Evolutionary conservation across 371 early-diverging fungal species (phyloP).

Genomic region (Actinomortierella wolfii): DNA sequence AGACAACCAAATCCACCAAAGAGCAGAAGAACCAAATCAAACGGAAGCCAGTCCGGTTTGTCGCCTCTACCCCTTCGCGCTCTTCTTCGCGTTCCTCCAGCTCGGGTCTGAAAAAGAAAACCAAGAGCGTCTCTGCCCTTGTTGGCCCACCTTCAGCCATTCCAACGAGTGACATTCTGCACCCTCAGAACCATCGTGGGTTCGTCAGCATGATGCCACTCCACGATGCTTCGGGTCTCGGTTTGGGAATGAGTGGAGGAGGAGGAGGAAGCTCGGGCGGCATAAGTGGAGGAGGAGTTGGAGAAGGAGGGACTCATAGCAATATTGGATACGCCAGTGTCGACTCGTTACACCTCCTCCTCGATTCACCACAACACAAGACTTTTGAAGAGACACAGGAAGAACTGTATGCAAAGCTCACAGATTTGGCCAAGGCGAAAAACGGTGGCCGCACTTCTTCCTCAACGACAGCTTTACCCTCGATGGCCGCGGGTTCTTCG

Average conservation of each 20-base stretch:
- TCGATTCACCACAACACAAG: not conserved
- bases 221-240: constrained; percentile 8
- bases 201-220: not conserved
- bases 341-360: not conserved
- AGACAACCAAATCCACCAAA: too few relatives aligned
- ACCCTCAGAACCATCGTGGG: constrained; percentile 9
- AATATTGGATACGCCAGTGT: constrained; percentile 3
- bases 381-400: constrained; percentile 30
- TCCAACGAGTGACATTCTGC: not conserved
- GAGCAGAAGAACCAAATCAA: too few relatives aligned
- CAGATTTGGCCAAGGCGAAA: constrained; percentile 19
- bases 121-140: constrained; percentile 5
- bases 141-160: constrained; percentile 9
- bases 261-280: not conserved
- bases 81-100: not conserved
- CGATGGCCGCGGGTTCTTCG: not conserved
- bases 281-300: not conserved
- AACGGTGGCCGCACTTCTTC: not conserved
- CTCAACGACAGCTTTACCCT: not conserved
- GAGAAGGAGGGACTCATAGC: not conserved
- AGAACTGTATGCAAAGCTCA: constrained; percentile 30
- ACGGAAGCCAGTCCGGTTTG: too few relatives aligned
- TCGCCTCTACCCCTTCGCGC: not conserved
- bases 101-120: not conserved
- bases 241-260: constrained; percentile 6